Evolutionary conservation across 2,329 filamentous ascomycete species (phyloP), one percentile per base, ranked within the genome.

Genomic region (Aspergillus brasiliensis): DNA sequence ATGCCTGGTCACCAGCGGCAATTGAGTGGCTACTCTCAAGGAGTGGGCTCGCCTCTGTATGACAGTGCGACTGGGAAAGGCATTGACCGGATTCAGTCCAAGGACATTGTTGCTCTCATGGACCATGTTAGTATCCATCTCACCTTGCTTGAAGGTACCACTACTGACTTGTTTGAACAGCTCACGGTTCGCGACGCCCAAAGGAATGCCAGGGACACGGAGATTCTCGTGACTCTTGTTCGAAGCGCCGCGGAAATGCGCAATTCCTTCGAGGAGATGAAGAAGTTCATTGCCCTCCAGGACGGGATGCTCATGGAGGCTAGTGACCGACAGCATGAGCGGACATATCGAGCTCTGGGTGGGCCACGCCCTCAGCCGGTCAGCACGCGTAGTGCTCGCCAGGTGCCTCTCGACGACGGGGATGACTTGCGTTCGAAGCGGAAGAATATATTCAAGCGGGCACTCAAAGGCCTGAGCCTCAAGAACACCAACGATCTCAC

Each of bases 21-120:
- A 68, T 81, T 93, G 49, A 96, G 92, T 72, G 93, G 91, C 52
- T 89, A 97, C 80, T 97, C 94, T 7, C 92, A 97, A 71, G 94
- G 93, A 48, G 92, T 97, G 85, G 84, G 83, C 3, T 95, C 92
- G 28, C 93, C 94, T 2, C 82, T 98, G 19, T 98, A 97, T 71
- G 95, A 99, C 73, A 88, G 91, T 60, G 86, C 93, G 3, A 96
- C 91, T 1, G 94, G 94, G 55, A 88, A 87, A 63, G 93, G 92
- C 34, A 90, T 97, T 55, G 93, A 98, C 66, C 85, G 89, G 51
- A 98, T 99, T 54, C 90, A 98, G 74, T 97, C 92, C 48, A 95
- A 96, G 78, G 95, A 99, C 71, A 96, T 99, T 69, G 90, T 99
- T 64, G 92, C 94, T 23, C 81, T 99, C 62, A 99, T 99, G 95